A percentile compares a stretch with the other conserved stretches of the same genome.
These are phyloP conservation scores for Paecilomyces sp. DNA, from an alignment of 2,329 filamentous ascomycete genomes.

Conservation along the genomic window DNA sequence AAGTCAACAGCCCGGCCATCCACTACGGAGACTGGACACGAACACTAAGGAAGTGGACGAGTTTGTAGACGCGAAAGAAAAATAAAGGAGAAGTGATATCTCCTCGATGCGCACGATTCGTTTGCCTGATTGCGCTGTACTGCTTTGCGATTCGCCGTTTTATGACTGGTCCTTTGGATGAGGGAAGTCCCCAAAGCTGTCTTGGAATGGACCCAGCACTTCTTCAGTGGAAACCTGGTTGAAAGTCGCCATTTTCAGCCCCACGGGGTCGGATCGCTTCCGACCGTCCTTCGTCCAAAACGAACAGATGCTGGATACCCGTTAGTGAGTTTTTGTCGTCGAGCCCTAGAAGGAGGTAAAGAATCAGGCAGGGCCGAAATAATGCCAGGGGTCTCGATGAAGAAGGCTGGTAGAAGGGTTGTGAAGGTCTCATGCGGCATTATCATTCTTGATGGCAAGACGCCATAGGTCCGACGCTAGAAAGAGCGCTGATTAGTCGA, in stretches of 20 bases:
- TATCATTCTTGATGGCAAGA: background rate
- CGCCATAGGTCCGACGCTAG: background rate
- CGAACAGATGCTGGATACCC: background rate
- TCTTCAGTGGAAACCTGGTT: background rate
- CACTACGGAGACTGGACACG: constrained; percentile 31
- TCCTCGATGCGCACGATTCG: background rate
- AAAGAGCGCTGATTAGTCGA: background rate
- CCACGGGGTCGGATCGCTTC: background rate
- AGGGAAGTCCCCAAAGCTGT: background rate
- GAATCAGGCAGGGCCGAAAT: background rate
- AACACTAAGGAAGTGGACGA: constrained; percentile 31
- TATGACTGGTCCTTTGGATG: background rate
- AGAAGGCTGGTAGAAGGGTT: background rate
- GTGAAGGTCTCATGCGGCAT: background rate
- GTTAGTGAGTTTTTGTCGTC: background rate
- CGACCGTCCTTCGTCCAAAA: background rate
- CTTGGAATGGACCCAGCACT: background rate
- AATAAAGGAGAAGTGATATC: constrained; percentile 2
- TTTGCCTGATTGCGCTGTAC: background rate
- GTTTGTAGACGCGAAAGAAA: constrained; percentile 37
- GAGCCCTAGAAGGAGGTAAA: background rate
- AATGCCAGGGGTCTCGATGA: background rate
- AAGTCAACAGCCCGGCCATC: constrained; percentile 6
- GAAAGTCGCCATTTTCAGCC: background rate
- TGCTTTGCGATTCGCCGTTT: background rate